Conservation (phyloP, 495 filamentous ascomycete genomes). For the Podospora comata region DNA sequence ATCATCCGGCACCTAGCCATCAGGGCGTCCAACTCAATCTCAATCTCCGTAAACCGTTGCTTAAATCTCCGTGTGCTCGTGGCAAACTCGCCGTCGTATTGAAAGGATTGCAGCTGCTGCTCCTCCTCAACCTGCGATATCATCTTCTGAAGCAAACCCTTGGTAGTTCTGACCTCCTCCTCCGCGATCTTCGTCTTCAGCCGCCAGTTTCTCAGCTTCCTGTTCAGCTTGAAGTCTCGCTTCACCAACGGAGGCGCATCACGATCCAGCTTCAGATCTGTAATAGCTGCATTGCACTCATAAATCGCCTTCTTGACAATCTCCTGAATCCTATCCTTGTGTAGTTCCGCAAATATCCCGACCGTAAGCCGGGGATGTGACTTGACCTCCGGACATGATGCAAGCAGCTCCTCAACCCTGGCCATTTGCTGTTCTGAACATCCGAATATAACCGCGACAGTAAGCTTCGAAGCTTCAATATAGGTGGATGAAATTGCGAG, state of each 20-base stretch:
- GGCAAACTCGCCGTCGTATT: not conserved
- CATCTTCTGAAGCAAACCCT: constrained; percentile 12
- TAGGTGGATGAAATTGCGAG: constrained; percentile 1
- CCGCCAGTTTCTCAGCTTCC: not conserved
- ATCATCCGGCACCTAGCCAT: constrained; percentile 13
- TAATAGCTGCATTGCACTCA: not conserved
- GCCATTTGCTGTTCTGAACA: not conserved
- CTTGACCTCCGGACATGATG: constrained; percentile 13
- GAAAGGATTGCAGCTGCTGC: not conserved
- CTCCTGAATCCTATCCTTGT: constrained; percentile 12
- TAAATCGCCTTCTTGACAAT: not conserved
- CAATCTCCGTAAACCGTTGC: constrained; percentile 16
- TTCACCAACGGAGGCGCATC: not conserved
- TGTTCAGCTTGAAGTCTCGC: not conserved
- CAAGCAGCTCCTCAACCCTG: constrained; percentile 1
- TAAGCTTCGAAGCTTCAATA: not conserved
- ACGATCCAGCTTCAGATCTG: not conserved
- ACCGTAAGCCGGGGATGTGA: constrained; percentile 18
- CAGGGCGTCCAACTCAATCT: constrained; percentile 15
- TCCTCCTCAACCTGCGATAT: constrained; percentile 1
- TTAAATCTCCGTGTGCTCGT: constrained; percentile 8
- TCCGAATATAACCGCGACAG: not conserved
- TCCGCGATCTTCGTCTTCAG: not conserved
- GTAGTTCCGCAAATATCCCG: constrained; percentile 21
- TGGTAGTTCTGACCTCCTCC: constrained; percentile 12